A percentile compares a stretch with the other conserved stretches of the same genome.
These are phyloP conservation scores for Lagerstroemia speciosa DNA, from an alignment of 345 rosid genomes.

Conservation along the genomic window DNA sequence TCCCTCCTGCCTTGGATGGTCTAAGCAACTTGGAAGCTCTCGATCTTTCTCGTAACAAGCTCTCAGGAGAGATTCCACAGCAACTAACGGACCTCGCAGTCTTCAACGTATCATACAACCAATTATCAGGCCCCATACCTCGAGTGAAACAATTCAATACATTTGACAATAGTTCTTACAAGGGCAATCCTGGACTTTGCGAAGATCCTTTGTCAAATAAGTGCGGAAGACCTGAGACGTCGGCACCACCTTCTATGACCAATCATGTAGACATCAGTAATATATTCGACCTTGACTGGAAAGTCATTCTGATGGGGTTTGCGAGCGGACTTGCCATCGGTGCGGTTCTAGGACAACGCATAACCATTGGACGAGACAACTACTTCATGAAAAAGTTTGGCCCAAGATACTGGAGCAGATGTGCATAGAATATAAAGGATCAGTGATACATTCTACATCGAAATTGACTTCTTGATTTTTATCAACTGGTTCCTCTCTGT, in stretches of 20 bases:
- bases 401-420: background rate
- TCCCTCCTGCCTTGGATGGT: conserved; percentile 7
- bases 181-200: conserved; percentile 6
- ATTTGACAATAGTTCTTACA: conserved; percentile 5
- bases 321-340: conserved; percentile 9
- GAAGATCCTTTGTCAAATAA: conserved; percentile 9
- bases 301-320: conserved; percentile 8
- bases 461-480: too few species aligned
- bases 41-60: conserved; percentile 10
- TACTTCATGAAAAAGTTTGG: conserved; percentile 2
- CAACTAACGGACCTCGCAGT: conserved; percentile 1
- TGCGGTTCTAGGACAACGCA: background rate
- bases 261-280: background rate
- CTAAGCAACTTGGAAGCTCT: conserved; percentile 7
- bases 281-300: conserved; percentile 1
- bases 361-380: background rate
- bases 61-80: conserved; percentile 9
- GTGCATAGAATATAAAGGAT: background rate
- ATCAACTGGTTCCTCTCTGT: too few species aligned
- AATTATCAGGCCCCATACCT: conserved; percentile 10
- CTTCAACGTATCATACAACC: conserved; percentile 9
- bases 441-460: background rate
- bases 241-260: background rate
- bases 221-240: conserved; percentile 3
- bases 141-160: conserved; percentile 9